Evolutionary conservation across 2,329 filamentous ascomycete species (phyloP).

Genomic region (Teratosphaeriaceae sp.): DNA sequence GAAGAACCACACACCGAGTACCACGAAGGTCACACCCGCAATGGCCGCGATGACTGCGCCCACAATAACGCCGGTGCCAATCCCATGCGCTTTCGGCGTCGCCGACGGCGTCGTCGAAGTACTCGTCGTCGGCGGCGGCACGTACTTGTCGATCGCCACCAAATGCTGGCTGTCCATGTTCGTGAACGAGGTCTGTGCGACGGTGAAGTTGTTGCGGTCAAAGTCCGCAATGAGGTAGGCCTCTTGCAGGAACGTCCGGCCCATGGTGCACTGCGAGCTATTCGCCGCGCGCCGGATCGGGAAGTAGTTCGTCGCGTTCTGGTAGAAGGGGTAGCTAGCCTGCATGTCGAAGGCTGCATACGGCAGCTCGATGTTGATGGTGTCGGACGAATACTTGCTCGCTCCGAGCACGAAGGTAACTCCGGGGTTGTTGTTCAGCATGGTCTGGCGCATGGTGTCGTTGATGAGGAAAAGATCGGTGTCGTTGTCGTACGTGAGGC

Average conservation of each 20-base stretch:
- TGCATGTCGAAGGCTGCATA: conserved; percentile 34
- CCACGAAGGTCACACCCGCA: background rate
- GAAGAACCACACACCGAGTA: background rate
- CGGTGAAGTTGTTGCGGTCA: too few relatives aligned
- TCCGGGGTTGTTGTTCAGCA: conserved; percentile 27
- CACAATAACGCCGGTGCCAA: background rate
- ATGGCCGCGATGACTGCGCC: background rate
- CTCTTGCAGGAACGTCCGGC: conserved; percentile 34
- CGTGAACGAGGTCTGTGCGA: conserved; percentile 1
- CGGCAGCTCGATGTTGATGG: conserved; percentile 28
- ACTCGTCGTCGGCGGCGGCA: background rate
- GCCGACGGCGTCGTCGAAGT: background rate
- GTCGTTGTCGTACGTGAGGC: conserved; percentile 30
- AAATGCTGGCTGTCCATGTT: background rate
- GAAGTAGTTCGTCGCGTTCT: conserved; percentile 28
- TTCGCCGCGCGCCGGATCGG: conserved; percentile 32
- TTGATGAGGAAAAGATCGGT: conserved; percentile 34
- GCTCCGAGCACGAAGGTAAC: conserved; percentile 24
- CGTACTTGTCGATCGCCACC: background rate
- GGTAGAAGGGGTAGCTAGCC: conserved; percentile 18
- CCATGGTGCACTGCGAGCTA: conserved; percentile 32
- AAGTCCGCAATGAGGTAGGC: too few relatives aligned
- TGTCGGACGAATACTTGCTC: background rate
- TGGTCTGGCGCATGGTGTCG: conserved; percentile 26
- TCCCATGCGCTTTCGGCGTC: too few relatives aligned